A percentile compares a stretch with the other conserved stretches of the same genome.
These are phyloP conservation scores for Rehmannia glutinosa DNA, from an alignment of 257 asterid genomes.

Conservation along the genomic window DNA sequence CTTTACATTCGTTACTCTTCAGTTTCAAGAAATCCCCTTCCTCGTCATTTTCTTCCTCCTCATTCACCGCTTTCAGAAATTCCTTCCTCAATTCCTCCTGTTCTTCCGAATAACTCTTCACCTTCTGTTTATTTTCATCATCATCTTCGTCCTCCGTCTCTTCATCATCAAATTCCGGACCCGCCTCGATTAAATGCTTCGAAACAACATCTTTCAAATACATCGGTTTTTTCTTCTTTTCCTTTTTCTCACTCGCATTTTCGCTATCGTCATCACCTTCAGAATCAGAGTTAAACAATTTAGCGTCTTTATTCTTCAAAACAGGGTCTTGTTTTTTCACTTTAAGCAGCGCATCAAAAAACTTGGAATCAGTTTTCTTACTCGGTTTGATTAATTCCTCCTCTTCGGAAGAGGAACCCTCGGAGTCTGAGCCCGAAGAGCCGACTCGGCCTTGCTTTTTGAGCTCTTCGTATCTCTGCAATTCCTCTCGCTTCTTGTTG, in stretches of 20 bases:
- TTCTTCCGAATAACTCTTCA: slow-evolving; percentile 61
- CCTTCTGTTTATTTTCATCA: slow-evolving; percentile 10
- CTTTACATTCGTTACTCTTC: slow-evolving; percentile 36
- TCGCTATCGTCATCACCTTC: slow-evolving; percentile 19
- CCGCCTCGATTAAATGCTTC: slow-evolving; percentile 63
- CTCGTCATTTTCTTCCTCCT: slow-evolving; percentile 32
- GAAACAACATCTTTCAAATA: slow-evolving; percentile 75
- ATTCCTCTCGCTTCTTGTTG: slow-evolving; percentile 82
- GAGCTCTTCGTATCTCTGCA: slow-evolving; percentile 56
- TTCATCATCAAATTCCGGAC: slow-evolving; percentile 58
- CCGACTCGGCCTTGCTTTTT: slow-evolving; percentile 58
- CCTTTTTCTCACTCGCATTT: slow-evolving; percentile 7
- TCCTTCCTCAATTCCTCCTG: slow-evolving; percentile 60
- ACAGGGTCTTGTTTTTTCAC: slow-evolving; percentile 60
- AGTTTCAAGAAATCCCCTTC: slow-evolving; percentile 50
- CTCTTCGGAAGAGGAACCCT: slow-evolving; percentile 35
- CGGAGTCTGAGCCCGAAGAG: slow-evolving; percentile 41
- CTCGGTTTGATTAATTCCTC: slow-evolving; percentile 26
- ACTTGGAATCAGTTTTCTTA: slow-evolving; percentile 37
- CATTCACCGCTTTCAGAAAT: slow-evolving; percentile 42
- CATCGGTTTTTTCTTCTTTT: slow-evolving; percentile 51
- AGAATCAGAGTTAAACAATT: slow-evolving; percentile 52
- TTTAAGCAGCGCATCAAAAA: slow-evolving; percentile 59
- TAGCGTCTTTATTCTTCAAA: slow-evolving; percentile 50
- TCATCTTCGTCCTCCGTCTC: slow-evolving; percentile 23